A percentile compares a stretch with the other conserved stretches of the same genome.
Evolutionary conservation across 495 filamentous ascomycete genomes (phyloP).

Genomic region (Lasiosphaeris hirsuta): DNA sequence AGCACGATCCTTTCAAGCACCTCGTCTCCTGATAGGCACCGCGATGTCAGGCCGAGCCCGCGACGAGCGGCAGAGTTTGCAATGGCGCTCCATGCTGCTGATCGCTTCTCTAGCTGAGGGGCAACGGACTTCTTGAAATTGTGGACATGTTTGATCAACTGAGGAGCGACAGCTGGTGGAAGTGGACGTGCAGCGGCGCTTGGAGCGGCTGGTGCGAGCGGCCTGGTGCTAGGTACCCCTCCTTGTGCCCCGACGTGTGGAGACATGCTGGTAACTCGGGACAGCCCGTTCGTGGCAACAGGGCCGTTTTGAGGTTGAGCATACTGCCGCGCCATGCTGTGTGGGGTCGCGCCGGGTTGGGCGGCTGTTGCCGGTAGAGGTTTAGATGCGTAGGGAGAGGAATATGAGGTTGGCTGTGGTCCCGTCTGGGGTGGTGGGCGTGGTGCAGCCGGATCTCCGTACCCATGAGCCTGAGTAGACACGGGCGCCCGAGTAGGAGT

Average conservation of each 20-base stretch:
- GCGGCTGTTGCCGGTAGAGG: slow-evolving; percentile 23
- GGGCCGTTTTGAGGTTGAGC: slow-evolving; percentile 8
- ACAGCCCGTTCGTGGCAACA: slow-evolving; percentile 22
- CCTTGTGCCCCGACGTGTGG: slow-evolving; percentile 4
- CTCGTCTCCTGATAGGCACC: slow-evolving; percentile 23
- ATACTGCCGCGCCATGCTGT: slow-evolving; percentile 19
- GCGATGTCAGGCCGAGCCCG: slow-evolving; percentile 26
- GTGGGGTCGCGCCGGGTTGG: slow-evolving; percentile 17
- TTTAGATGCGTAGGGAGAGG: slow-evolving; percentile 42
- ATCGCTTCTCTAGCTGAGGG: slow-evolving; percentile 21
- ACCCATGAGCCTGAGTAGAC: slow-evolving; percentile 34
- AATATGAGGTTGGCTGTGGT: slow-evolving; percentile 38
- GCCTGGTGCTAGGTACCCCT: slow-evolving; percentile 2
- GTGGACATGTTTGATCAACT: slow-evolving; percentile 22
- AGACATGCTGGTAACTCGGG: slow-evolving; percentile 9
- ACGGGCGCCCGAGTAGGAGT: slow-evolving; percentile 28
- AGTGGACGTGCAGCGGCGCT: slow-evolving; percentile 12
- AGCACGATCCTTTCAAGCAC: slow-evolving; percentile 29
- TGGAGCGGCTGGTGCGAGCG: slow-evolving; percentile 12
- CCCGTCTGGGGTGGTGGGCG: slow-evolving; percentile 28
- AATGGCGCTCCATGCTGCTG: slow-evolving; percentile 19
- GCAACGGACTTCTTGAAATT: slow-evolving; percentile 32
- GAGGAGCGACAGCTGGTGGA: slow-evolving; percentile 28
- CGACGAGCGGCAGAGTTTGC: slow-evolving; percentile 35
- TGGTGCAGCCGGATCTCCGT: slow-evolving; percentile 24